Evolutionary conservation across 1,284 basidiomycete species (phyloP).

Genomic region (Lentinus polychrous): DNA sequence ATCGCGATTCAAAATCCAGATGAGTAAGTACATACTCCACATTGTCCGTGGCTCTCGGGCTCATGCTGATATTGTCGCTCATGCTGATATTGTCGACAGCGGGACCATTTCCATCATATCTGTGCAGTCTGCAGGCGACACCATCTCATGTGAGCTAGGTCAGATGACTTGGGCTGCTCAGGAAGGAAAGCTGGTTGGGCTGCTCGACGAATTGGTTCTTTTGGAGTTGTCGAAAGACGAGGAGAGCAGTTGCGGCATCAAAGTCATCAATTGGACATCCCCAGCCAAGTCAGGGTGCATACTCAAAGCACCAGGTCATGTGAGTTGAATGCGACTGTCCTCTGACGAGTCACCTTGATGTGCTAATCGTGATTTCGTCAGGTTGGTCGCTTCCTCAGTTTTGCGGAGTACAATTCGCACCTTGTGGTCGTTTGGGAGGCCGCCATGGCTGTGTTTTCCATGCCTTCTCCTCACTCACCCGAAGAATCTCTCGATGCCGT

Average conservation of each 20-base stretch:
- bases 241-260: too few species aligned
- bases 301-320: too few species aligned
- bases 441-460: constrained; percentile 2
- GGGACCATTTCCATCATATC: neutral
- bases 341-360: neutral
- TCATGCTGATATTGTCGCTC: neutral
- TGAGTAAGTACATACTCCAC: neutral
- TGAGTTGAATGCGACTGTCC: too few species aligned
- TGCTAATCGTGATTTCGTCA: neutral
- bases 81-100: too few species aligned
- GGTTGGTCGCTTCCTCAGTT: constrained; percentile 3
- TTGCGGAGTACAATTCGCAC: constrained; percentile 1
- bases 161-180: neutral
- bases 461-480: neutral
- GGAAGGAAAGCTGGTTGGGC: neutral
- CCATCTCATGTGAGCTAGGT: neutral
- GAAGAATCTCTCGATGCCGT: neutral
- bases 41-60: neutral
- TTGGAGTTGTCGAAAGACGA: neutral
- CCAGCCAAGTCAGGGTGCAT: too few species aligned
- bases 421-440: constrained; percentile 7
- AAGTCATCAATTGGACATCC: too few species aligned
- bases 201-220: neutral
- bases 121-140: neutral
- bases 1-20: neutral